phyloP scores from a whole-genome alignment of 441 rosid species.

The Adansonia rubrostipa region DNA sequence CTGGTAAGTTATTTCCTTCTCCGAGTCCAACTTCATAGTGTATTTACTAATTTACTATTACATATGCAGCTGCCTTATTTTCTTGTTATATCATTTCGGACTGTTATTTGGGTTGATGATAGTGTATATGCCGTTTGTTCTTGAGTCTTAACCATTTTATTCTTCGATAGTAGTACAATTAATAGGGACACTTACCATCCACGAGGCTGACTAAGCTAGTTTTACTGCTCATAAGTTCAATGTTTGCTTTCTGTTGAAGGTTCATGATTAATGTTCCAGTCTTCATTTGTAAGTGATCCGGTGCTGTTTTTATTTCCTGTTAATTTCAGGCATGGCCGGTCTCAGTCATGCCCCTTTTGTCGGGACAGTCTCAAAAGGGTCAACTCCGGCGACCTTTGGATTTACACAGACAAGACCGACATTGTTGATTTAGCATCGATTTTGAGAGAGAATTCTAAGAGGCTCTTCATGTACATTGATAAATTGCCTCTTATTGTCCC shows the following conservation, averaged over 20 bases:
- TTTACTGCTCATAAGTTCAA: background rate
- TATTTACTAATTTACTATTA: slow-evolving; percentile 9
- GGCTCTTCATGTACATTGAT: slow-evolving; percentile 58
- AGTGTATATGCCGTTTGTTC: background rate
- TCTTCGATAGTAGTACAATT: background rate
- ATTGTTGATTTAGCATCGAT: slow-evolving; percentile 52
- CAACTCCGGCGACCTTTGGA: slow-evolving; percentile 81
- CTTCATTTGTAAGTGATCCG: background rate
- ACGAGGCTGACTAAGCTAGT: background rate
- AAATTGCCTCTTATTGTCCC: slow-evolving; percentile 79
- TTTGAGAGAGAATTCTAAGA: slow-evolving; percentile 27
- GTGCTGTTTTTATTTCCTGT: slow-evolving; percentile 16
- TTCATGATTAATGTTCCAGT: background rate
- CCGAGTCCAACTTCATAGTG: background rate
- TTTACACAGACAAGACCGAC: slow-evolving; percentile 58
- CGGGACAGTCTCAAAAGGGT: slow-evolving; percentile 77
- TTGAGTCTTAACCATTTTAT: background rate
- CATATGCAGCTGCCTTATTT: too few species aligned
- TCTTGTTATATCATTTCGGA: background rate
- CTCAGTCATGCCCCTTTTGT: slow-evolving; percentile 90
- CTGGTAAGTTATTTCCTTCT: slow-evolving; percentile 56
- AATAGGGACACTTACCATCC: background rate
- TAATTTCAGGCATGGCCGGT: slow-evolving; percentile 60
- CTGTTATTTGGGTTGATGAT: background rate
- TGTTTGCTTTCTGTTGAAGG: background rate